Evolutionary conservation across 1,139 yeast species (phyloP), one percentile per base, ranked within the genome.

Genomic region (Kluyveromyces sp.): DNA sequence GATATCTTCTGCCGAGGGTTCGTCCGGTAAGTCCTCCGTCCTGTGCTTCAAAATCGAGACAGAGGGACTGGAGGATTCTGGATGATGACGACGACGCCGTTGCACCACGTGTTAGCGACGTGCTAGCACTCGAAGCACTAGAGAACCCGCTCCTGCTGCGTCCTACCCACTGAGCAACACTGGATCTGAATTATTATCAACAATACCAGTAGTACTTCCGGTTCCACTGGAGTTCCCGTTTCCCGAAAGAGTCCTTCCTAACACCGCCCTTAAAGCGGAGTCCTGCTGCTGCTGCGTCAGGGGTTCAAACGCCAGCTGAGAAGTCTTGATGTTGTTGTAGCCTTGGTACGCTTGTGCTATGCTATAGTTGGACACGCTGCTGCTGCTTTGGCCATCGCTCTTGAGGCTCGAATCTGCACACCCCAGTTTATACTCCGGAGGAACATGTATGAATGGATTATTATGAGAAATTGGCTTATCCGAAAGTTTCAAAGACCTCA

Each of bases 61-160:
- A 26, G 48, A 47, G 4, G 71, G 70, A 1, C 71, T 3, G 70
- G 68, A 2, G 72, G 31, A 66, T 45, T 43, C 60, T 59, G 4
- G 46, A 41, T 6, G 34, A 26, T 4, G 31, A 5, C 26, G 39
- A 15, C 7, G 43, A 10, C 7, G 34, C 57, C 50, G 15, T 41
- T 48, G 38, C 48, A 48, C 44, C 43, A 49, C 45, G 41, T 39
- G 42, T 45, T 48, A 39, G 38, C 41, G 35, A 48, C 6, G 4
- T 42, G 7, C 35, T 40, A 21, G 29, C 26, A 30, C 39, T 34
- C 4, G 42, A 41, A 3, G 29, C 10, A 4, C 34, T 7, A 4
- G 43, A 41, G 31, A 41, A 29, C 3, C 31, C 37, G 27, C 35
- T 35, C 32, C 30, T 34, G 7, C 46, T 39, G 25, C 42, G 31